Evolutionary conservation across 2,329 filamentous ascomycete genomes (phyloP).

Genomic region (Aurifilum marmelostoma): DNA sequence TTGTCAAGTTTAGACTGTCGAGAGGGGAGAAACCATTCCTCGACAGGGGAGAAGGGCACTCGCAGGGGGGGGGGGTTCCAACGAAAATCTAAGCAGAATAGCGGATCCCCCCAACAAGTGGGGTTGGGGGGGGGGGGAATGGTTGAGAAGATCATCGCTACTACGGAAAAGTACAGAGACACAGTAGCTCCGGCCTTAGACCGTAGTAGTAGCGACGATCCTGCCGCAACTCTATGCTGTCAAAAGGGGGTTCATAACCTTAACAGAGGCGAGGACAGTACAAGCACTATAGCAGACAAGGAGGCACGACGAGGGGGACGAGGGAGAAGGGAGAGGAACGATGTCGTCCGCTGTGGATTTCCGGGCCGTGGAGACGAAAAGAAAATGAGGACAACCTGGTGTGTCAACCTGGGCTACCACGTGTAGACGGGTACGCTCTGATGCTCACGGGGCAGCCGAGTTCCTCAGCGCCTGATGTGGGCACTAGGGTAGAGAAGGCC

Average conservation of each 20-base stretch:
- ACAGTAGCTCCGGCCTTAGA: neutral
- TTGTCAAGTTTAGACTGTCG: neutral
- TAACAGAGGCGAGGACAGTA: too few species aligned
- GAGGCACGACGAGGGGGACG: neutral
- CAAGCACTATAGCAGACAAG: too few species aligned
- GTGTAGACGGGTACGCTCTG: neutral
- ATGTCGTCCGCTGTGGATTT: too few species aligned
- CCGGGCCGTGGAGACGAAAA: too few species aligned
- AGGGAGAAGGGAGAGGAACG: too few species aligned
- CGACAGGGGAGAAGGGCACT: neutral
- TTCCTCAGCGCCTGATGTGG: neutral
- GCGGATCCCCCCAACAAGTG: neutral
- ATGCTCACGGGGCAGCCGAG: neutral
- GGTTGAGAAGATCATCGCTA: neutral
- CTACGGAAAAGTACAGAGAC: too few species aligned
- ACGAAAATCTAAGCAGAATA: neutral
- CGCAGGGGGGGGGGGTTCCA: too few species aligned
- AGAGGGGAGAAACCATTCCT: neutral
- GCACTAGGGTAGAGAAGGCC: neutral
- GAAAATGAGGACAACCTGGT: too few species aligned
- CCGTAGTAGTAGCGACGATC: neutral
- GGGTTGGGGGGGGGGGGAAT: too few species aligned
- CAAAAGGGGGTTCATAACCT: neutral
- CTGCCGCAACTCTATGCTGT: neutral
- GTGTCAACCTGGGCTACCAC: neutral